A percentile compares a stretch with the other conserved stretches of the same genome.
Conservation (phyloP, 768 basidiomycete genomes). For the Boletellus ananiceps region DNA sequence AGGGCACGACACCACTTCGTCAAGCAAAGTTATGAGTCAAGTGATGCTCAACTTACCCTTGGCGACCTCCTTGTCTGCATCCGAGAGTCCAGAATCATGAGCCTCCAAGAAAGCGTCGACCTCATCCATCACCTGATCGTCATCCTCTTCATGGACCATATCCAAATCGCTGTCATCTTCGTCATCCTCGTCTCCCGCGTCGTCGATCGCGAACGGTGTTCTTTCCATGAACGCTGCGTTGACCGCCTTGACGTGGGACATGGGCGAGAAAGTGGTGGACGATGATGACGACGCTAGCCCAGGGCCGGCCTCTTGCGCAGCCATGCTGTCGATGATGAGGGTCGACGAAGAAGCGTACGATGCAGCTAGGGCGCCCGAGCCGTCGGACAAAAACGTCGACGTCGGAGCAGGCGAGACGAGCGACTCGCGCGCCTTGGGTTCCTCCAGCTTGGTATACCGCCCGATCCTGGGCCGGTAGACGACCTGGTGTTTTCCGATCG, state of each 20-base stretch:
- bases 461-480: constrained; percentile 81
- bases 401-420: constrained; percentile 68
- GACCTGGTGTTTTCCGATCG: constrained; percentile 90
- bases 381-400: constrained; percentile 42
- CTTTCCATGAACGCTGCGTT: constrained; percentile 86
- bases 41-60: constrained; percentile 47
- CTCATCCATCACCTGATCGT: constrained; percentile 87
- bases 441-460: constrained; percentile 75
- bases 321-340: constrained; percentile 44
- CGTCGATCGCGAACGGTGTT: constrained; percentile 96
- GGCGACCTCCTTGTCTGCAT: constrained; percentile 72
- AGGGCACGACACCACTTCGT: background rate
- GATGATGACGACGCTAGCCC: constrained; percentile 12
- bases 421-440: constrained; percentile 85
- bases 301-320: constrained; percentile 19
- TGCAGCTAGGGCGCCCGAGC: constrained; percentile 25
- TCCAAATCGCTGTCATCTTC: constrained; percentile 63
- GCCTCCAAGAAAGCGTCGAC: constrained; percentile 95
- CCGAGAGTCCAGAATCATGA: constrained; percentile 80
- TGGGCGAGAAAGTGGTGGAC: constrained; percentile 42
- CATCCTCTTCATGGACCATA: constrained; percentile 52
- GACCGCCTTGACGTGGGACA: constrained; percentile 69
- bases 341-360: constrained; percentile 41
- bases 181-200: constrained; percentile 60
- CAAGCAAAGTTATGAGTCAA: too few relatives aligned